A percentile compares a stretch with the other conserved stretches of the same genome.
Evolutionary conservation across 1,284 basidiomycete species (phyloP).

Genomic region (Apiotrichum sp.): DNA sequence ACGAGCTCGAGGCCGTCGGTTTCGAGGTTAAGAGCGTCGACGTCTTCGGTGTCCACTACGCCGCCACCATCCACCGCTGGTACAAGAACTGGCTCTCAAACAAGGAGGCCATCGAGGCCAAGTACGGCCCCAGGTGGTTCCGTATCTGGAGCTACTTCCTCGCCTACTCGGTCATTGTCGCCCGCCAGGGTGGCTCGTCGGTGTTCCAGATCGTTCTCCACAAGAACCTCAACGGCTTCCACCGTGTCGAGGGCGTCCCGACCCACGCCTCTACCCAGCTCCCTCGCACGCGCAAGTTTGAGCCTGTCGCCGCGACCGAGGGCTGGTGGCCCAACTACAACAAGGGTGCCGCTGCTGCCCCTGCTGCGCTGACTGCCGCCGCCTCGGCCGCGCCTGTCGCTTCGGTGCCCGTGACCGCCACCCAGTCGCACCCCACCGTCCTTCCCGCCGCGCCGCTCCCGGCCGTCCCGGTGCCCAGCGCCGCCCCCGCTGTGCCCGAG

Average conservation of each 20-base stretch:
- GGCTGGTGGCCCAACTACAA: slow-evolving; percentile 28
- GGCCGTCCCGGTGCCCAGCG: too few relatives aligned
- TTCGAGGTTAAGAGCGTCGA: slow-evolving; percentile 97
- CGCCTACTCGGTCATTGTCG: slow-evolving; percentile 55
- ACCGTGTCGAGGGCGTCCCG: slow-evolving; percentile 69
- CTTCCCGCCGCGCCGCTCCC: too few relatives aligned
- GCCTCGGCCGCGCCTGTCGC: slow-evolving; percentile 1
- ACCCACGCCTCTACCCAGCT: slow-evolving; percentile 54
- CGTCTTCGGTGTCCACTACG: slow-evolving; percentile 95
- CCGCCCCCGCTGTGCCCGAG: too few relatives aligned
- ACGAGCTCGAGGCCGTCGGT: slow-evolving; percentile 72
- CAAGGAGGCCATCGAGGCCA: slow-evolving; percentile 77
- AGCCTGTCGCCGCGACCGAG: slow-evolving; percentile 32
- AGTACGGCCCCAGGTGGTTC: slow-evolving; percentile 89
- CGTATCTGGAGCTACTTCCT: slow-evolving; percentile 88
- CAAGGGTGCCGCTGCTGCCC: too few relatives aligned
- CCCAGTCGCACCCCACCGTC: not conserved
- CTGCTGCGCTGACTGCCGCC: not conserved
- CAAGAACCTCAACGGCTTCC: slow-evolving; percentile 95
- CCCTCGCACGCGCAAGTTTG: slow-evolving; percentile 11
- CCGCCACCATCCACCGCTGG: slow-evolving; percentile 87
- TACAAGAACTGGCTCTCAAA: slow-evolving; percentile 92
- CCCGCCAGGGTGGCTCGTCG: slow-evolving; percentile 74
- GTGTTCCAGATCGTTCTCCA: slow-evolving; percentile 95
- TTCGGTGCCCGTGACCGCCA: not conserved